Evolutionary conservation across 805 yeast species (phyloP).

Genomic region (Zygotorulaspora chibaensis): DNA sequence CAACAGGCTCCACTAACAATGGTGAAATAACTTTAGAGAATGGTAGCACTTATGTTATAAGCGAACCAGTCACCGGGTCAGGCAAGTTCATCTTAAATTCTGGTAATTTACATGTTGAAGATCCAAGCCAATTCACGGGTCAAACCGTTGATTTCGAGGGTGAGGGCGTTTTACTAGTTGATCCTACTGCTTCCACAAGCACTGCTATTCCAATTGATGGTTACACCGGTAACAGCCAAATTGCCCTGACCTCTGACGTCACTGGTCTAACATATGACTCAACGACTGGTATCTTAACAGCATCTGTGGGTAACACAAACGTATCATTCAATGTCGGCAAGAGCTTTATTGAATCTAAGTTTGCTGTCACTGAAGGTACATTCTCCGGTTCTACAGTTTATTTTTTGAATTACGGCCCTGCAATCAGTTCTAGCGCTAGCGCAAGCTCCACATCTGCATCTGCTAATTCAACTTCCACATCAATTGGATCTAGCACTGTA

Average conservation of each 20-base stretch:
- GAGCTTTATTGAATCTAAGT: not conserved
- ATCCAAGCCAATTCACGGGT: slow-evolving; percentile 4
- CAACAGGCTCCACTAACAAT: not conserved
- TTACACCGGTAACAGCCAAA: slow-evolving; percentile 4
- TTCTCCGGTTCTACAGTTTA: not conserved
- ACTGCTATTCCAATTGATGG: slow-evolving; percentile 4
- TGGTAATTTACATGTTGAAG: not conserved
- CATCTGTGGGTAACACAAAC: not conserved
- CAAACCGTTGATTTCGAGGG: slow-evolving; percentile 5
- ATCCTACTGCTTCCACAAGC: slow-evolving; percentile 1
- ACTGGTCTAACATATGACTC: slow-evolving; percentile 3
- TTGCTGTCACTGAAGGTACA: not conserved
- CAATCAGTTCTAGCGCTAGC: not conserved
- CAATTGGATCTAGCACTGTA: not conserved
- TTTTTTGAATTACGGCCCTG: slow-evolving; percentile 1
- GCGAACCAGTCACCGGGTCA: slow-evolving; percentile 1
- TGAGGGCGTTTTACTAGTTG: slow-evolving; percentile 2
- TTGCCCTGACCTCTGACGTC: not conserved
- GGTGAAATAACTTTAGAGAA: slow-evolving; percentile 1
- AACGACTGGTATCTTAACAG: slow-evolving; percentile 4
- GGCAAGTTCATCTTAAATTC: slow-evolving; percentile 1
- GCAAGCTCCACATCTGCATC: not conserved
- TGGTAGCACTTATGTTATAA: slow-evolving; percentile 3
- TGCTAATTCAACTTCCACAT: not conserved
- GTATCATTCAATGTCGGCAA: slow-evolving; percentile 1